Conservation (phyloP, 148 eudicot species). For the Beta vulgaris region DNA sequence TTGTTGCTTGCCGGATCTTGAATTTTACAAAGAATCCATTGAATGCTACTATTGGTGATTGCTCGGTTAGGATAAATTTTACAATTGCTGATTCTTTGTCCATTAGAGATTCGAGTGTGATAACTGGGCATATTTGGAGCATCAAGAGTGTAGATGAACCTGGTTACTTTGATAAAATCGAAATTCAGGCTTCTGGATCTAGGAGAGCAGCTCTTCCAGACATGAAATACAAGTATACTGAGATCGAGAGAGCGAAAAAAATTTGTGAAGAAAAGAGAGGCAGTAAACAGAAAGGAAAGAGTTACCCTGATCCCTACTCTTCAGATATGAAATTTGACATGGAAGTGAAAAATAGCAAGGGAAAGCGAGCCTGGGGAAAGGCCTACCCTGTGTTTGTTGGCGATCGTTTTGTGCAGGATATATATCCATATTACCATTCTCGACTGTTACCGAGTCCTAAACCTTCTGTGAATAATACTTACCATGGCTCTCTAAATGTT, state of each 20-base stretch:
- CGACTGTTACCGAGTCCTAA: conserved; percentile 18
- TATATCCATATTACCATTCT: conserved; percentile 30
- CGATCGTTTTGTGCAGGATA: conserved; percentile 39
- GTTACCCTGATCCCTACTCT: conserved; percentile 57
- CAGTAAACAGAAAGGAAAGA: conserved; percentile 32
- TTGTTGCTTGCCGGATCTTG: conserved; percentile 69
- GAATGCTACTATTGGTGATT: conserved; percentile 61
- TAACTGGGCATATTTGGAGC: conserved; percentile 82
- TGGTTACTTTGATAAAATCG: conserved; percentile 55
- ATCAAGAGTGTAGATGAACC: conserved; percentile 43
- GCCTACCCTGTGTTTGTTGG: conserved; percentile 63
- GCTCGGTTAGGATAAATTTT: conserved; percentile 68
- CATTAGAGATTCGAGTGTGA: conserved; percentile 53
- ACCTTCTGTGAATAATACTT: conserved; percentile 26
- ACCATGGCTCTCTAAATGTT: conserved; percentile 40
- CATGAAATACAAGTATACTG: conserved; percentile 58
- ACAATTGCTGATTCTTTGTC: conserved; percentile 51
- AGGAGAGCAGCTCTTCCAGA: conserved; percentile 30
- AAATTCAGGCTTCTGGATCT: conserved; percentile 41
- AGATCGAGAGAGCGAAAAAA: conserved; percentile 34
- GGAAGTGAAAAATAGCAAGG: conserved; percentile 48
- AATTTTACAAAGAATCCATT: conserved; percentile 33
- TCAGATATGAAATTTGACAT: conserved; percentile 76
- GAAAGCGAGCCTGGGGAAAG: conserved; percentile 49
- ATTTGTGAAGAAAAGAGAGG: conserved; percentile 41